Evolutionary conservation across 352 stramenopile genomes (phyloP).

Genomic region (Albugo candida): DNA sequence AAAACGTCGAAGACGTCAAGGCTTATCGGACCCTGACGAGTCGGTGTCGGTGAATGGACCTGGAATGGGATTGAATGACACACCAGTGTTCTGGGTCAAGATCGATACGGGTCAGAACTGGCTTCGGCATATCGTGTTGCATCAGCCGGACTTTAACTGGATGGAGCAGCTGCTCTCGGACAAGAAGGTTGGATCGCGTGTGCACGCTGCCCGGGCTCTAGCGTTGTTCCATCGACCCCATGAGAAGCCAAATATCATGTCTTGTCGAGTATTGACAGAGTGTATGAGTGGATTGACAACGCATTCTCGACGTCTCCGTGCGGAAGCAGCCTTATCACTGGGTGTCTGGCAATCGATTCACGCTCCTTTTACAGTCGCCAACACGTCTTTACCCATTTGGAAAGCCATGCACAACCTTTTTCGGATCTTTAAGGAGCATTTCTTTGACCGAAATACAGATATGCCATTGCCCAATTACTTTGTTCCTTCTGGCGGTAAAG

Average conservation of each 20-base stretch:
- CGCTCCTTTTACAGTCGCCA: conserved; percentile 57
- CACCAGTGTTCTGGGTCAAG: conserved; percentile 74
- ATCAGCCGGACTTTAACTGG: conserved; percentile 78
- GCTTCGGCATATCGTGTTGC: conserved; percentile 68
- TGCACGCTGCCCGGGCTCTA: conserved; percentile 53
- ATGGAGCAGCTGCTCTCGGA: conserved; percentile 73
- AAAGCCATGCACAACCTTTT: conserved; percentile 75
- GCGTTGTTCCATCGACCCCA: conserved; percentile 60
- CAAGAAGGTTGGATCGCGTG: conserved; percentile 64
- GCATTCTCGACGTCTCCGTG: conserved; percentile 50
- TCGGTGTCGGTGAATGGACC: conserved; percentile 53
- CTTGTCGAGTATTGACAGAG: conserved; percentile 59
- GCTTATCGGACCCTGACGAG: conserved; percentile 54
- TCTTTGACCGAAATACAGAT: conserved; percentile 58
- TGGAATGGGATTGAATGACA: conserved; percentile 74
- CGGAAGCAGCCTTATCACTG: conserved; percentile 49
- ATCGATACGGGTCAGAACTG: conserved; percentile 60
- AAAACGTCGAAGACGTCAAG: conserved; percentile 66
- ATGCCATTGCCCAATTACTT: conserved; percentile 81
- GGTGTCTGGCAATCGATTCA: conserved; percentile 77
- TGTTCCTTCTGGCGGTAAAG: conserved; percentile 59
- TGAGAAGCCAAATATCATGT: conserved; percentile 77
- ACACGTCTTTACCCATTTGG: conserved; percentile 63
- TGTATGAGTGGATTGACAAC: conserved; percentile 73
- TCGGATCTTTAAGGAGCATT: conserved; percentile 80